Evolutionary conservation across 495 filamentous ascomycete species (phyloP), one percentile per base, ranked within the genome.

Genomic region (Alectoria sarmentosa): DNA sequence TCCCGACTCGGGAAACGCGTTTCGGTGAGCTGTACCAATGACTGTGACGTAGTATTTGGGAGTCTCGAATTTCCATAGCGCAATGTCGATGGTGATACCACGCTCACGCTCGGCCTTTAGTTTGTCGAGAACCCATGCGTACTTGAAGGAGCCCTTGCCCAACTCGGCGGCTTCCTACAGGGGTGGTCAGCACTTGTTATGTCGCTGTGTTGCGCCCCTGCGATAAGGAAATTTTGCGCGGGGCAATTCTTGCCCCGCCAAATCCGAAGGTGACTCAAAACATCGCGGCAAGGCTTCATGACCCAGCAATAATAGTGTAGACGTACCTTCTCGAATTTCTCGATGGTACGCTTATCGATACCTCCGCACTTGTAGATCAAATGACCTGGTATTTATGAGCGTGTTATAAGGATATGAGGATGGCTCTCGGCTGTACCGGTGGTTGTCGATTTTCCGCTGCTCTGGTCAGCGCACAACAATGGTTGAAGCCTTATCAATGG

Each of bases 1-100:
- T 66, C 63, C 39, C 58, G 63, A 41, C 62, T 62, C 6, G 48
- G 32, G 28, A 59, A 26, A 46, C 15, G 28, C 30, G 21, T 21
- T 36, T 17, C 62, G 54, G 55, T 58, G 57, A 39, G 66, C 79
- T 83, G 73, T 87, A 93, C 90, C 92, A 79, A 96, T 97, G 87
- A 96, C 93, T 74, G 92, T 96, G 82, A 97, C 92, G 82, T 95
- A 92, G 86, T 96, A 98, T 85, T 88, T 94, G 74, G 88, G 84
- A 74, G 94, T 98, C 85, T 98, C 91, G 87, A 98, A 98, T 90
- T 97, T 98, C 94, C 94, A 98, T 83, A 98, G 91, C 75, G 95
- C 94, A 77, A 98, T 98, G 79, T 98, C 94, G 79, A 98, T 98
- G 83, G 94, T 98, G 90, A 98, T 98, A 96, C 94, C 94, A 91